Evolutionary conservation across 140 eudicot species (phyloP).

Genomic region (Anethum foeniculum): DNA sequence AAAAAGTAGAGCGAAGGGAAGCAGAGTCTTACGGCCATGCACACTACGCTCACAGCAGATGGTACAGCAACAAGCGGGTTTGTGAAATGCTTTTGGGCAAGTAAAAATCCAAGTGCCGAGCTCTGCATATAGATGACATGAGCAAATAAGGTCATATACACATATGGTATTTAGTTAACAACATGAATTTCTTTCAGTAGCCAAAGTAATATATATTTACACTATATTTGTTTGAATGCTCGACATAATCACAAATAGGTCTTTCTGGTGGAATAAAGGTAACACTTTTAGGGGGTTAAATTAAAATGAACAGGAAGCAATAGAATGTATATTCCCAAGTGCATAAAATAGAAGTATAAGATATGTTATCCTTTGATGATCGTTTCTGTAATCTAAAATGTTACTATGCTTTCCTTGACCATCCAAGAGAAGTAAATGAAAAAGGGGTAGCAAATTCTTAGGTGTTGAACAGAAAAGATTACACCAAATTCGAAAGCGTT

Average conservation of each 20-base stretch:
- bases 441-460: background rate
- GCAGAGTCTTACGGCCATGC: slow-evolving; percentile 78
- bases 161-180: background rate
- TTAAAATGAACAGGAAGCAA: background rate
- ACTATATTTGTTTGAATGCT: background rate
- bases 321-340: background rate
- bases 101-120: slow-evolving; percentile 92
- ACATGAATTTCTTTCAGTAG: background rate
- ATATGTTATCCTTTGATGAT: background rate
- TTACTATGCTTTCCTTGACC: background rate
- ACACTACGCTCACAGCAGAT: slow-evolving; percentile 96
- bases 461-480: background rate
- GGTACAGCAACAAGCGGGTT: slow-evolving; percentile 99
- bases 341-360: background rate
- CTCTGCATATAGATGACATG: slow-evolving; percentile 43
- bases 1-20: background rate
- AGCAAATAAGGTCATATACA: background rate
- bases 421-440: background rate
- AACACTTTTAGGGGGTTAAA: background rate
- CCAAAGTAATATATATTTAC: background rate
- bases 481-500: background rate
- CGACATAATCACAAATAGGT: background rate
- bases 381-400: background rate
- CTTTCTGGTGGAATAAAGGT: background rate
- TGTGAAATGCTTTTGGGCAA: slow-evolving; percentile 97